phyloP scores from a whole-genome alignment of 257 asterid species.

The Leonotis leonurus region DNA sequence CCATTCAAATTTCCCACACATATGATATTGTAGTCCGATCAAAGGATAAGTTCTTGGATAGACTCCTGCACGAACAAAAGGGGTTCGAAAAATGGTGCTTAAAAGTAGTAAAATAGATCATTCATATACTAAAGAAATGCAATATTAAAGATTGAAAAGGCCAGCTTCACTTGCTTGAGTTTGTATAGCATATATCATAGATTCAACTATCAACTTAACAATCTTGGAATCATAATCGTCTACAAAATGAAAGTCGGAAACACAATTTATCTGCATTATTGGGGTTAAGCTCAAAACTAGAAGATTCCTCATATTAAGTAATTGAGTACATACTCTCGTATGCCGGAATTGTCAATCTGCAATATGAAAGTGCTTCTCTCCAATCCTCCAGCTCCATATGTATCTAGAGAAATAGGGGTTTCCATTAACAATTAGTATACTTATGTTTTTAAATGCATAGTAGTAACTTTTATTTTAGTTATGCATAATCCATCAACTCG shows the following conservation, averaged over 20 bases:
- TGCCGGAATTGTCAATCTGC: constrained; percentile 62
- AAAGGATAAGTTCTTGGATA: constrained; percentile 75
- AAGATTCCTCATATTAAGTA: neutral
- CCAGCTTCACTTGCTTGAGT: neutral
- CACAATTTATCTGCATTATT: neutral
- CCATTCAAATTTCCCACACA: constrained; percentile 96
- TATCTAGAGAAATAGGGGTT: constrained; percentile 32
- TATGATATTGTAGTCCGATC: constrained; percentile 80
- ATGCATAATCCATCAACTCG: neutral
- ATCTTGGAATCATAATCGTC: neutral
- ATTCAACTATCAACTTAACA: neutral
- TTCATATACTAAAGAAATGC: neutral
- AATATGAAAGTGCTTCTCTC: constrained; percentile 65
- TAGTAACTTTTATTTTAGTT: neutral
- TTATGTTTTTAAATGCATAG: too few species aligned
- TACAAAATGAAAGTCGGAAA: neutral
- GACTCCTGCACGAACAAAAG: constrained; percentile 40
- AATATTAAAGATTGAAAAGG: neutral
- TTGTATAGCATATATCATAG: neutral
- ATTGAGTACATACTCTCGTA: constrained; percentile 55
- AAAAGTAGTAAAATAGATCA: neutral
- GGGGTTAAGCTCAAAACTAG: neutral
- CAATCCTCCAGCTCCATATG: constrained; percentile 73
- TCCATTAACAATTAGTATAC: neutral
- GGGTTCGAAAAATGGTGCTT: neutral